Evolutionary conservation across 495 filamentous ascomycete species (phyloP).

Genomic region (Xylaria intraflava): DNA sequence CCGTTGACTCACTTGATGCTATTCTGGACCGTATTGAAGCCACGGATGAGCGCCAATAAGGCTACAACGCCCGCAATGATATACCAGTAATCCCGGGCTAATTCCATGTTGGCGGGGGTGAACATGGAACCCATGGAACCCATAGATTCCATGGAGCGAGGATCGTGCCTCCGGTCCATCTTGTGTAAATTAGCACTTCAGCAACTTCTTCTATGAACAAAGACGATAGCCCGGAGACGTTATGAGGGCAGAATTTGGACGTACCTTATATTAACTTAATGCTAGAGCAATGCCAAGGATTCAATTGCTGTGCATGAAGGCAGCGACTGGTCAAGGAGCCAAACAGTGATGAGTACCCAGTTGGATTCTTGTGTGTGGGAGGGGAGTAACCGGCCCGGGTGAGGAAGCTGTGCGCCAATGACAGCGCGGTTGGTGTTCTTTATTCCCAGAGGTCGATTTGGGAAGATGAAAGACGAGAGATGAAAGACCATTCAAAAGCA

Average conservation of each 20-base stretch:
- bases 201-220: not conserved
- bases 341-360: too few relatives aligned
- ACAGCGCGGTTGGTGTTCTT: too few relatives aligned
- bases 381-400: too few relatives aligned
- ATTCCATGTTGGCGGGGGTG: slow-evolving; percentile 31
- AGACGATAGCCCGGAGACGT: not conserved
- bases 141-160: too few relatives aligned
- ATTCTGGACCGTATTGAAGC: slow-evolving; percentile 32
- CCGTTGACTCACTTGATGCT: slow-evolving; percentile 25
- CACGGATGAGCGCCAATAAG: slow-evolving; percentile 29
- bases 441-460: too few relatives aligned
- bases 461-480: too few relatives aligned
- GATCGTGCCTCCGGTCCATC: slow-evolving; percentile 24
- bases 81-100: slow-evolving; percentile 47
- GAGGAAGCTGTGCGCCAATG: too few relatives aligned
- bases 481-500: too few relatives aligned
- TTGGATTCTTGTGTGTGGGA: too few relatives aligned
- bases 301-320: too few relatives aligned
- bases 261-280: not conserved
- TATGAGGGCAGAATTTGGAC: not conserved
- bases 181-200: slow-evolving; percentile 7
- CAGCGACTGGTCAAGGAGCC: too few relatives aligned
- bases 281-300: not conserved
- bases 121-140: slow-evolving; percentile 23
- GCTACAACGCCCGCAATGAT: slow-evolving; percentile 38